These are phyloP conservation scores for Capronia epimyces DNA, from an alignment of 2,329 filamentous ascomycete genomes.

Conservation along the genomic window DNA sequence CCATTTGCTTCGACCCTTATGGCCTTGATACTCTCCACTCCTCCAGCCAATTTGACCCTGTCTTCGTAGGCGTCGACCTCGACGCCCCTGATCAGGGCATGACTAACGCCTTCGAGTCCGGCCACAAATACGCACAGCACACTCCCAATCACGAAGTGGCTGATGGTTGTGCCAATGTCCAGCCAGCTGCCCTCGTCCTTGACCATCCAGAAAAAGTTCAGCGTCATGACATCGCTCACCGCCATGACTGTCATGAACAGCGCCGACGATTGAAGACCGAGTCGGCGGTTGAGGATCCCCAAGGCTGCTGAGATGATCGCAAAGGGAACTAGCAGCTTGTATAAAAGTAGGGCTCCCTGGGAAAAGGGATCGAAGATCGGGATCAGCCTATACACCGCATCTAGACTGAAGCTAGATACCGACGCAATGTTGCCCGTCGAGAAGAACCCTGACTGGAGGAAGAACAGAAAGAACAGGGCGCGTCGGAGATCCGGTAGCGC, in stretches of 20 bases:
- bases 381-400: constrained; percentile 79
- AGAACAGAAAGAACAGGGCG: constrained; percentile 88
- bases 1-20: background rate
- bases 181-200: constrained; percentile 95
- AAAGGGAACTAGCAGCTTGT: constrained; percentile 92
- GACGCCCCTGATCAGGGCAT: constrained; percentile 73
- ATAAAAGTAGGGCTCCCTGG: constrained; percentile 76
- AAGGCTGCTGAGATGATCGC: constrained; percentile 86
- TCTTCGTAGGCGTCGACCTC: constrained; percentile 43
- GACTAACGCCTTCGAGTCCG: constrained; percentile 76
- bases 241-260: constrained; percentile 94
- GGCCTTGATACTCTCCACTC: constrained; percentile 8
- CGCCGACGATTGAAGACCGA: constrained; percentile 79
- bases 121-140: constrained; percentile 86
- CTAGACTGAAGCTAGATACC: constrained; percentile 85
- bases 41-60: constrained; percentile 9
- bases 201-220: constrained; percentile 97
- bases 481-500: constrained; percentile 79
- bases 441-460: constrained; percentile 95
- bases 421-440: constrained; percentile 94
- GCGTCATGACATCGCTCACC: constrained; percentile 80
- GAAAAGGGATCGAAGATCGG: constrained; percentile 92
- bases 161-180: constrained; percentile 95
- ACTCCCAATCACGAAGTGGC: constrained; percentile 90
- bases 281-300: constrained; percentile 79